Base-by-base conservation (phyloP, 106 monocot species). In the Cymbidium sinense region DNA sequence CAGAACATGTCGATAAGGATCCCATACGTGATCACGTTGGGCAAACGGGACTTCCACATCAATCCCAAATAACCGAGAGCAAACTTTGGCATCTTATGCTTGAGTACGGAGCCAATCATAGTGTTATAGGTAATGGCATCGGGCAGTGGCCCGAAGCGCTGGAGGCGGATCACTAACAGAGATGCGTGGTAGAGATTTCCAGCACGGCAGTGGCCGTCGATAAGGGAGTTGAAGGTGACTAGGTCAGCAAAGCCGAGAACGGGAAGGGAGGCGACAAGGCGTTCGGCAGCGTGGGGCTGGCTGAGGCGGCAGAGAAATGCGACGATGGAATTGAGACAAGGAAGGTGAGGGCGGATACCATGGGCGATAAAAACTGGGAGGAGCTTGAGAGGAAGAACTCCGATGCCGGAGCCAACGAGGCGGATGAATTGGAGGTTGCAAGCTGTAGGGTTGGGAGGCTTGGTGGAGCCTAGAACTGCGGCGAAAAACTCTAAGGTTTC, bases 161-260 rank as follows among this genome's bases (percentile, higher is more conserved):
- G 77, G 71, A 77, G 77, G 19, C 77, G 74, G 19, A 27, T 7
- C 52, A 76, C 50, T 50, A 54, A 70, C 28, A 79, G 43, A 82
- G 77, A 82, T 2, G 64, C 64, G 6, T 73, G 77, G 73, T 75
- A 76, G 25, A 61, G 69, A 75, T 86, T 82, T 55, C 85, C 82
- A n/a, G 39, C 43, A 18, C 73, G 25, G 30, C 82, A 43, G 29
- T 50, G 77, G 29, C 64, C 29, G 76, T 84, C 84, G 52, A 84
- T 33, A 73, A 80, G 52, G 69, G 80, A 85, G 50, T 85, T 81
- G 81, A 85, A 82, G 41, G 81, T 81, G 23, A n/a, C 23, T 35
- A 34, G 21, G 54, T 73, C 43, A 34, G 28, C 10, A 50, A 29
- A n/a, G 43, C 51, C 37, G 34, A 27, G 83, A 41, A 9, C 20